Percentiles rank a stretch among this genome's conserved stretches.
These are phyloP conservation scores for Cotoneaster glaucophyllus DNA, from an alignment of 306 rosid species.

Conservation along the genomic window DNA sequence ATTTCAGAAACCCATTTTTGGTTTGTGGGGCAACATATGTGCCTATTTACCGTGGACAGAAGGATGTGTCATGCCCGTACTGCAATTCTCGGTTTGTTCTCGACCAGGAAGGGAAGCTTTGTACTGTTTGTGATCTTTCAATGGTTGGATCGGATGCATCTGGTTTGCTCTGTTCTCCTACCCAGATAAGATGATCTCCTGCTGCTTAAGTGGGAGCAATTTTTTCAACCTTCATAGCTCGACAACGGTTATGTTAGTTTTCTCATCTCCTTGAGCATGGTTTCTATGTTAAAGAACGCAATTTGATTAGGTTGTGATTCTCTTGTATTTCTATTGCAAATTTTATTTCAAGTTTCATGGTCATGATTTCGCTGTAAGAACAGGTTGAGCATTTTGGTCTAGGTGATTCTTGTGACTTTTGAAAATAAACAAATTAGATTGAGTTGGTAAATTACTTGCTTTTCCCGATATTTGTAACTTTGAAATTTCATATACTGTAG, in stretches of 20 bases:
- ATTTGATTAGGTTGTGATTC: constrained; percentile 16
- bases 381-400: constrained; percentile 4
- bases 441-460: constrained; percentile 6
- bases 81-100: constrained; percentile 77
- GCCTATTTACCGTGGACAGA: constrained; percentile 83
- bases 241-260: not conserved
- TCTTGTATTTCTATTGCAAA: constrained; percentile 8
- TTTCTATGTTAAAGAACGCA: not conserved
- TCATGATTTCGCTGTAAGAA: constrained; percentile 4
- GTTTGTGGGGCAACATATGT: constrained; percentile 76
- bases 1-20: constrained; percentile 80
- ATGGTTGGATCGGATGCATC: constrained; percentile 78
- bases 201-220: constrained; percentile 16
- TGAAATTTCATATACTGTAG: constrained; percentile 6
- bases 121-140: constrained; percentile 72
- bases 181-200: constrained; percentile 59
- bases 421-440: constrained; percentile 17
- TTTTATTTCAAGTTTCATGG: constrained; percentile 1
- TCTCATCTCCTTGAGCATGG: not conserved
- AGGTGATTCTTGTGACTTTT: constrained; percentile 16
- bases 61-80: constrained; percentile 70
- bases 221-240: not conserved
- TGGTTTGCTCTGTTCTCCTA: constrained; percentile 73
- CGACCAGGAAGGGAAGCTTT: constrained; percentile 63
- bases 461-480: not conserved